Base-by-base conservation (phyloP, 352 stramenopile species). In the Saprolegnia parasitica region DNA sequence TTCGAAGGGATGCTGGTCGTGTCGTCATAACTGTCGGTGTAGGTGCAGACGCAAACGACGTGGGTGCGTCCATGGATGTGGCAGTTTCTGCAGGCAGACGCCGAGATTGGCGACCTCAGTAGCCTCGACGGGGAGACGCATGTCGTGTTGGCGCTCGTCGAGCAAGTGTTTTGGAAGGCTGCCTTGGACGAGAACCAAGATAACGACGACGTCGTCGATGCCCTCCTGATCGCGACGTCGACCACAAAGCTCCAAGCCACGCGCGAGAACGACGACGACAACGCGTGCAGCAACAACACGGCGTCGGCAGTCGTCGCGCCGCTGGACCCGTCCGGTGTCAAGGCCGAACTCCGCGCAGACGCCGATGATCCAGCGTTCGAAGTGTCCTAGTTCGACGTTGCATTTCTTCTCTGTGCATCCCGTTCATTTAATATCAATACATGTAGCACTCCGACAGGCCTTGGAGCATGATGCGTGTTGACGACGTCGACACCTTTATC, bases 51-150 rank as follows among this genome's bases (percentile, higher is more conserved):
- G 13, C 58, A 56, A 35, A 42, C 50, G 29, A 21, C 40, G 40
- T 67, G 58, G 58, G 58, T 67, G 23, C 58, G 58, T 20, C 58
- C 58, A 5, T 67, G 58, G 58, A 56, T 67, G 10, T 67, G 58
- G 58, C 49, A 42, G 21, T 67, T 40, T 35, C 58, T 67, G 5
- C 40, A 42, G 18, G 29, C 37, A 0, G 40, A 55, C 58, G 42
- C 32, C 11, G 20, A 37, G 11, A 23, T 67, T 21, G 58, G 58
- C 9, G 58, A 67, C 39, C n/a, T 67, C 5, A 49, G 24, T 8
- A 16, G 5, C 6, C 18, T 20, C 40, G 58, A 67, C 58, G 24
- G n/a, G 16, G 58, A 67, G 4, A 35, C 40, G 6, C 58, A 56
- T 5, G 50, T 40, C 13, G 58, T 67, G 11, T 20, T 67, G 37